Evolutionary conservation across 306 rosid genomes (phyloP).

Genomic region (Cyclanthera cordifolia): DNA sequence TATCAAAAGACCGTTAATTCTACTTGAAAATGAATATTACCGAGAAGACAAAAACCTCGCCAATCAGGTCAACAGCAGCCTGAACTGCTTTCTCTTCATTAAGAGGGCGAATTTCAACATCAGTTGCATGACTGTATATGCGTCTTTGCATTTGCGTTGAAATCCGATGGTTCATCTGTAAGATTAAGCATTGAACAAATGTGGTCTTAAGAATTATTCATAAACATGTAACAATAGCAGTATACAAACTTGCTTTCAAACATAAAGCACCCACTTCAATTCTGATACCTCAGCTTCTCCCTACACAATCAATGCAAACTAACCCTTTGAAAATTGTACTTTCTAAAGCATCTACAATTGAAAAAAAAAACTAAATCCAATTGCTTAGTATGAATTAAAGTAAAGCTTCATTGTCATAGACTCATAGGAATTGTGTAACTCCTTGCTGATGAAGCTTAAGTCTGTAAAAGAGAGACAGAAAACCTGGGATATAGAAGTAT

Average conservation of each 20-base stretch:
- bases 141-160: conserved; percentile 75
- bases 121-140: conserved; percentile 70
- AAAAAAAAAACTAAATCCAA: background rate
- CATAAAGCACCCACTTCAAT: conserved; percentile 3
- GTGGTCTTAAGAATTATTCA: background rate
- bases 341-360: background rate
- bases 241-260: background rate
- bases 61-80: conserved; percentile 80
- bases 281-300: background rate
- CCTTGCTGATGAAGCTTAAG: background rate
- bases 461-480: background rate
- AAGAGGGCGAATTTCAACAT: conserved; percentile 78
- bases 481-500: background rate
- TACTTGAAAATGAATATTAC: conserved; percentile 26
- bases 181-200: conserved; percentile 11
- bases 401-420: background rate
- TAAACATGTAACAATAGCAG: background rate
- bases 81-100: conserved; percentile 90
- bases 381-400: background rate
- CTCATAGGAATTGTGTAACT: background rate
- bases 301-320: background rate
- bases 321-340: background rate
- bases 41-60: conserved; percentile 77
- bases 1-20: background rate
- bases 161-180: conserved; percentile 59